Conservation (phyloP, 2,329 filamentous ascomycete species). For the Calonectria ilicicola region DNA sequence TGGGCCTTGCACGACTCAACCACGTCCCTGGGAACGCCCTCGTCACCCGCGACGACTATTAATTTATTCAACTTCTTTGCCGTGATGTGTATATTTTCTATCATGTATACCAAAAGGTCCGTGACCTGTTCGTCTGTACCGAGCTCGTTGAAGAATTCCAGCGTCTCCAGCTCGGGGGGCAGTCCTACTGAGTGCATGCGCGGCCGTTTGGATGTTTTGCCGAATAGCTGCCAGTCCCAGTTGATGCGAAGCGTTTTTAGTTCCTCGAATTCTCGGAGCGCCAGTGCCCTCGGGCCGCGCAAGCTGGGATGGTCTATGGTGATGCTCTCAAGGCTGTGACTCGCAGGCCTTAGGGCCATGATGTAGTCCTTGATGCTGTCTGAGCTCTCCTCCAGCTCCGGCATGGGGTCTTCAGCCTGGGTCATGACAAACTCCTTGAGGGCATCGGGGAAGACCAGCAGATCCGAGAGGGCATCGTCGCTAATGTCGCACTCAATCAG, state of each 20-base stretch:
- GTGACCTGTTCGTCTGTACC: slow-evolving; percentile 61
- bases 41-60: slow-evolving; percentile 51
- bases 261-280: slow-evolving; percentile 56
- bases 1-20: slow-evolving; percentile 50
- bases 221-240: slow-evolving; percentile 63
- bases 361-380: slow-evolving; percentile 61
- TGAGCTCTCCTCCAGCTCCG: slow-evolving; percentile 60
- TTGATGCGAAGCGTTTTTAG: slow-evolving; percentile 57
- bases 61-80: slow-evolving; percentile 53
- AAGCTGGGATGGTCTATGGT: slow-evolving; percentile 58
- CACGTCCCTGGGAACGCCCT: slow-evolving; percentile 49
- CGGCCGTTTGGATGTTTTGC: slow-evolving; percentile 56
- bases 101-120: slow-evolving; percentile 56
- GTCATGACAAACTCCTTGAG: slow-evolving; percentile 62
- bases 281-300: slow-evolving; percentile 53
- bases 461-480: slow-evolving; percentile 52
- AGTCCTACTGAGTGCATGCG: slow-evolving; percentile 60
- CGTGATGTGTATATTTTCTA: slow-evolving; percentile 52
- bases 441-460: slow-evolving; percentile 56
- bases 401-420: slow-evolving; percentile 52
- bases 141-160: slow-evolving; percentile 60
- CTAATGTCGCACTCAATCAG: slow-evolving; percentile 65
- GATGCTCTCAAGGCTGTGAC: slow-evolving; percentile 57
- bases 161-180: slow-evolving; percentile 57
- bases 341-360: slow-evolving; percentile 54